Base-by-base conservation (phyloP, 2,329 filamentous ascomycete species). In the Paraphoma chrysanthemicola region DNA sequence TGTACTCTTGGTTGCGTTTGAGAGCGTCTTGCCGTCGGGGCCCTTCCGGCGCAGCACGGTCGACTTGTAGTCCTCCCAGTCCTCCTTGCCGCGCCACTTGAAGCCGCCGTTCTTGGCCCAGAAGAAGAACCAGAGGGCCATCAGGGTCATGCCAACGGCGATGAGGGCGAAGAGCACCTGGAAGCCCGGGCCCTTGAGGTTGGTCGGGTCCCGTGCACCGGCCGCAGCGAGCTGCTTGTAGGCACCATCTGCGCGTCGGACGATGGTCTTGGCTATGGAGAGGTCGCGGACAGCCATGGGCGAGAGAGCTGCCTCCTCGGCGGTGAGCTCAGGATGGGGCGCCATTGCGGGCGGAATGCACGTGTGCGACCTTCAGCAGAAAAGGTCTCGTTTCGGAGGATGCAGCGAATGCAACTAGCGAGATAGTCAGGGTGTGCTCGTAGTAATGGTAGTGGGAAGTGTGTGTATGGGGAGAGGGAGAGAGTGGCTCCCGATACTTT, bases 1-100 rank as follows among this genome's bases (percentile, higher is more conserved):
- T 1, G 93, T 97, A 68, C 87, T 89, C 68, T 88, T 87, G 1
- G 93, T 97, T 0, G 91, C 93, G 52, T 92, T 91, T 53, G 88
- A 90, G 4, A 97, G 82, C 1, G 94, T 88, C 44, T 90, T 93
- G 41, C 94, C 94, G 78, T 97, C 93, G 5, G 93, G 92, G 0
- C 93, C 93, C 70, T 90, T 93, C 51, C 93, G 90, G 42, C 95
- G 86, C 44, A 99, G 79, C 1, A 99, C 95, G 0, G 94, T 97
- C 1, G 90, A 90, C 77, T 98, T 98, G 86, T 99, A 99, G 72
- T 99, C 95, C 6, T 98, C 94, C 94, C 95, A 99, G 78, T 99
- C 95, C 36, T 87, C 83, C 61, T 96, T 50, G 81, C 33, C 33
- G 33, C 85, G 85, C 83, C 93, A 98, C 62, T 90, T 82, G 81